Evolutionary conservation across 495 filamentous ascomycete species (phyloP).

Genomic region (Trichocladium antarcticum): DNA sequence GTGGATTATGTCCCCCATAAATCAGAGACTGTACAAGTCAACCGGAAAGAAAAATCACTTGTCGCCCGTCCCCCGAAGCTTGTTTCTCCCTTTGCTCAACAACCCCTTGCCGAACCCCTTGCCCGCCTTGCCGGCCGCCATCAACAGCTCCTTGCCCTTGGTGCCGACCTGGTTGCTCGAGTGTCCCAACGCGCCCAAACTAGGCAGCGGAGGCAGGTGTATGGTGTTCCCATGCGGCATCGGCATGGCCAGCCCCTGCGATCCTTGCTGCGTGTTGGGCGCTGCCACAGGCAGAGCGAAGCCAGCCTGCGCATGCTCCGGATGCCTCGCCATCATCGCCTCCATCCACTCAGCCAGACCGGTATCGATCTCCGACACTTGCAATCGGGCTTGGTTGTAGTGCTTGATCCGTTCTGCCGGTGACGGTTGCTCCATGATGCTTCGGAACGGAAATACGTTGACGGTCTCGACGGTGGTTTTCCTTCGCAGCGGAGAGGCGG

Average conservation of each 20-base stretch:
- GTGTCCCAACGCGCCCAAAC: constrained; percentile 26
- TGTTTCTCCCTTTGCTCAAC: constrained; percentile 71
- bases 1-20: no score
- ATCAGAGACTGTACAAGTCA: no score
- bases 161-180: constrained; percentile 47
- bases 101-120: constrained; percentile 82
- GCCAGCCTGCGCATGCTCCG: constrained; percentile 28
- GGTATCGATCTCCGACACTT: constrained; percentile 60
- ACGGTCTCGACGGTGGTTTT: constrained; percentile 12
- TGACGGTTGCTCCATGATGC: constrained; percentile 55
- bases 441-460: constrained; percentile 50
- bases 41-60: no score
- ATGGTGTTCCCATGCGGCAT: constrained; percentile 15
- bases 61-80: constrained; percentile 47
- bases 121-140: constrained; percentile 70
- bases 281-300: constrained; percentile 15
- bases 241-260: constrained; percentile 15
- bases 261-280: constrained; percentile 17
- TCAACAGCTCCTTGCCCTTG: constrained; percentile 76
- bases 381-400: constrained; percentile 56
- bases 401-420: constrained; percentile 53
- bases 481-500: constrained; percentile 1
- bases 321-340: constrained; percentile 28
- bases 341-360: constrained; percentile 66
- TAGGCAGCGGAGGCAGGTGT: constrained; percentile 1